phyloP scores from a whole-genome alignment of 2,329 filamentous ascomycete genomes.

The Fusarium tanahbumbuense region DNA sequence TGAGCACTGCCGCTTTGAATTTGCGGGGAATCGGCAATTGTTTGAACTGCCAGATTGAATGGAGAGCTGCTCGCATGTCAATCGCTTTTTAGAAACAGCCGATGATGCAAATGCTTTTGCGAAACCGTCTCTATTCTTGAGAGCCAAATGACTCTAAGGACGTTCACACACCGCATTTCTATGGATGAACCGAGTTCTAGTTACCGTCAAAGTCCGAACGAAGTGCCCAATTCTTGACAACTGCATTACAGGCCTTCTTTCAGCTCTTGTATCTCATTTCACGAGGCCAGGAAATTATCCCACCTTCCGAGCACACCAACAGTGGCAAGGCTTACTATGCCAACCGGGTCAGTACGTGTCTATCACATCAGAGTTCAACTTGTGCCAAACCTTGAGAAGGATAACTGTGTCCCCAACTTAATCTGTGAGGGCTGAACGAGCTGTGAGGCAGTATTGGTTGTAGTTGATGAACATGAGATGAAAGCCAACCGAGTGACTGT shows the following conservation, averaged over 20 bases:
- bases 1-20: conserved; percentile 22
- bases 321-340: conserved; percentile 2
- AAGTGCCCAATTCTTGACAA: neutral
- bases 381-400: neutral
- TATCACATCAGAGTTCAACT: conserved; percentile 7
- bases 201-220: neutral
- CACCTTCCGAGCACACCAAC: neutral
- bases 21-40: conserved; percentile 36
- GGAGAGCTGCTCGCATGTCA: neutral
- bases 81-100: neutral
- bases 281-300: conserved; percentile 6
- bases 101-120: conserved; percentile 1
- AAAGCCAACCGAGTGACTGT: neutral
- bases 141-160: neutral
- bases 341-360: conserved; percentile 35
- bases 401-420: neutral
- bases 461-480: neutral
- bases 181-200: conserved; percentile 1
- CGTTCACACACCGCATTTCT: neutral
- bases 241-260: neutral
- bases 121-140: neutral
- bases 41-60: neutral
- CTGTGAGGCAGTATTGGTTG: neutral
- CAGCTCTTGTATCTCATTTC: conserved; percentile 34
- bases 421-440: neutral